A percentile compares a stretch with the other conserved stretches of the same genome.
phyloP scores from a whole-genome alignment of 305 asterid species.

The Rubia balearica region DNA sequence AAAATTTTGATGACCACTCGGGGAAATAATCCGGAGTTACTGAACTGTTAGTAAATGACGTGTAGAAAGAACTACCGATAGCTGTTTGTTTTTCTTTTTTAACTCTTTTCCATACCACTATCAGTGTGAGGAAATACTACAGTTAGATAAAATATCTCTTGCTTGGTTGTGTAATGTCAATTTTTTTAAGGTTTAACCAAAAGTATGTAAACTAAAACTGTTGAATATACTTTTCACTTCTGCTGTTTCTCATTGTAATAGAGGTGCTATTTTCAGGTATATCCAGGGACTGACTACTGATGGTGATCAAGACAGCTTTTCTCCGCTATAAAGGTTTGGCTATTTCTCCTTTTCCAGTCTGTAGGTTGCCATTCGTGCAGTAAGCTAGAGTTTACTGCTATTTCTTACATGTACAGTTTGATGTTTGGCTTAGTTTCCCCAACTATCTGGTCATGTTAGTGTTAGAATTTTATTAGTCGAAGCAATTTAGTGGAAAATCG shows the following conservation, averaged over 20 bases:
- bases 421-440: too few relatives aligned
- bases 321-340: conserved; percentile 11
- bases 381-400: too few relatives aligned
- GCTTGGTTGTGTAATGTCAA: not conserved
- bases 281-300: conserved; percentile 44
- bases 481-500: too few relatives aligned
- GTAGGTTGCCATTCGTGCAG: too few relatives aligned
- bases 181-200: not conserved
- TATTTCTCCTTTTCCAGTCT: too few relatives aligned
- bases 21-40: not conserved
- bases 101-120: not conserved
- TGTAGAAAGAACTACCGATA: not conserved
- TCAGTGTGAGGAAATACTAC: not conserved
- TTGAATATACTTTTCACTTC: not conserved
- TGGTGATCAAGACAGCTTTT: conserved; percentile 43
- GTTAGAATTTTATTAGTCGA: too few relatives aligned
- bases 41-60: not conserved
- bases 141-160: not conserved
- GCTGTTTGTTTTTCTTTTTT: not conserved
- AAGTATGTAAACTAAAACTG: not conserved
- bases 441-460: too few relatives aligned
- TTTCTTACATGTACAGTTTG: too few relatives aligned
- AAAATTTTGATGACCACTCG: not conserved
- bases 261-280: conserved; percentile 39
- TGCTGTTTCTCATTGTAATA: not conserved